phyloP scores from a whole-genome alignment of 495 filamentous ascomycete genomes.

The Aspergillus diversus region DNA sequence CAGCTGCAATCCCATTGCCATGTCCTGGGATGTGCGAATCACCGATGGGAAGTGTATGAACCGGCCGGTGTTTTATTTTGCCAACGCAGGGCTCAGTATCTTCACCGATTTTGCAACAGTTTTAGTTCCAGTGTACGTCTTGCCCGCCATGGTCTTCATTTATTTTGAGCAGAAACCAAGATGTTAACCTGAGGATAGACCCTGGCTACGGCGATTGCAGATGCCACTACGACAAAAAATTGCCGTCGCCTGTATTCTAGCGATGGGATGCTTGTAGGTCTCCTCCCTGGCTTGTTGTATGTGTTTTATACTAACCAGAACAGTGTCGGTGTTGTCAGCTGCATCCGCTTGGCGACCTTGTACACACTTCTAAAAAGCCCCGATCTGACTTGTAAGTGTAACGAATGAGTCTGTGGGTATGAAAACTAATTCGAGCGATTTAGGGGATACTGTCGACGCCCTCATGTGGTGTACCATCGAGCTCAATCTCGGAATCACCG shows the following conservation, averaged over 20 bases:
- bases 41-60: constrained; percentile 33
- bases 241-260: constrained; percentile 31
- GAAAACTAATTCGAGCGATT: not conserved
- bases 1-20: constrained; percentile 36
- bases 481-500: constrained; percentile 40
- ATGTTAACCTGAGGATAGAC: constrained; percentile 22
- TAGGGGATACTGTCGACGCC: constrained; percentile 35
- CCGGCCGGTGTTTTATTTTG: constrained; percentile 39
- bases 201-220: constrained; percentile 39
- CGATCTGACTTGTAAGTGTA: constrained; percentile 35
- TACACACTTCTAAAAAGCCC: constrained; percentile 28
- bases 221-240: constrained; percentile 38
- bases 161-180: too few species aligned
- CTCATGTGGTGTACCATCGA: constrained; percentile 41
- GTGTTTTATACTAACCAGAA: constrained; percentile 3
- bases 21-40: constrained; percentile 35
- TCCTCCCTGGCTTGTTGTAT: not conserved
- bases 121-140: constrained; percentile 40
- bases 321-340: constrained; percentile 41
- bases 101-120: constrained; percentile 44
- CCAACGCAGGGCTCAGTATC: constrained; percentile 39
- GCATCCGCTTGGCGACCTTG: constrained; percentile 34
- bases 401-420: not conserved
- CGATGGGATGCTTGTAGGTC: constrained; percentile 39
- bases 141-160: not conserved